A percentile compares a stretch with the other conserved stretches of the same genome.
phyloP scores from a whole-genome alignment of 257 asterid species.

The Paraleonurus japonicus region DNA sequence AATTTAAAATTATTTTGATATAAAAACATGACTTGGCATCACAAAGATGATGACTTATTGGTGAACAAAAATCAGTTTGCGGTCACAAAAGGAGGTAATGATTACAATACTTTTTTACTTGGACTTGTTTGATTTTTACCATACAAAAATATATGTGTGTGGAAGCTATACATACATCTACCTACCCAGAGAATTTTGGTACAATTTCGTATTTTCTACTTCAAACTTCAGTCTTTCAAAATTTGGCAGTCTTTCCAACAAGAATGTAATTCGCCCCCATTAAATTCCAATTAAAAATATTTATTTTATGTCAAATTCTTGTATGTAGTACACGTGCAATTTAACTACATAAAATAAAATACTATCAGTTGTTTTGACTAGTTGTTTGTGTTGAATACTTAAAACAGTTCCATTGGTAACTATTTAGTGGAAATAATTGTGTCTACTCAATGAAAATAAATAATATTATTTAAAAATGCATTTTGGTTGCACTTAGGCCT shows the following conservation, averaged over 20 bases:
- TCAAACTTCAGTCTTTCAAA: neutral
- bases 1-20: neutral
- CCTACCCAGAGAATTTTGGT: constrained; percentile 26
- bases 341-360: no score
- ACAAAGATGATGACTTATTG: constrained; percentile 11
- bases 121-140: constrained; percentile 3
- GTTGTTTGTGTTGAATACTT: no score
- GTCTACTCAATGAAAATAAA: no score
- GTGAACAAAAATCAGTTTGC: constrained; percentile 11
- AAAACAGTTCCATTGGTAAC: no score
- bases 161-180: constrained; percentile 24
- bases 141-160: neutral
- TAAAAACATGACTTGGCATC: neutral
- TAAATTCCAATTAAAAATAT: no score
- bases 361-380: no score
- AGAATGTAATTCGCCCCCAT: no score
- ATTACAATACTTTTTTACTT: constrained; percentile 17
- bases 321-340: no score
- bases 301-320: no score
- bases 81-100: constrained; percentile 9
- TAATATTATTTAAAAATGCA: no score
- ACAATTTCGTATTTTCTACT: constrained; percentile 15
- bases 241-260: neutral
- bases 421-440: no score
- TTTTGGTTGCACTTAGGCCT: no score